Percentiles rank a stretch among this genome's conserved stretches.
Evolutionary conservation across 139 green algal species (phyloP).

Genomic region (Micromonas commoda): DNA sequence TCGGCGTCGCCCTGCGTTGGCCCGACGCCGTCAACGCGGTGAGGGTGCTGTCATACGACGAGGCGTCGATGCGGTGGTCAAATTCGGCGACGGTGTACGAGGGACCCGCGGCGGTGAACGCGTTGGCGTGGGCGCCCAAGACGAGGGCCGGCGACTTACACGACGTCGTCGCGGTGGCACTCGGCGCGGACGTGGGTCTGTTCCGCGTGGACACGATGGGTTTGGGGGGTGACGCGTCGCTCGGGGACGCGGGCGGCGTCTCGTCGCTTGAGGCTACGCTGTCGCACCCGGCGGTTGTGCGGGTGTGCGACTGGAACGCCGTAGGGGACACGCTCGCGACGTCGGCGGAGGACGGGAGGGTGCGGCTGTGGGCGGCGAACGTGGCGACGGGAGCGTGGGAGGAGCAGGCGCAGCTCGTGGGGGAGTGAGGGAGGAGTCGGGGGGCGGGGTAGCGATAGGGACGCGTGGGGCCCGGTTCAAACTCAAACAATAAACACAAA

Average conservation of each 20-base stretch:
- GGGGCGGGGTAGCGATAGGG: background rate
- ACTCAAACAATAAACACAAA: background rate
- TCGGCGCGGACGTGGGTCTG: background rate
- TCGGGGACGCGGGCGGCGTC: too few relatives aligned
- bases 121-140: constrained; percentile 1
- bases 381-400: background rate
- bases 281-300: background rate
- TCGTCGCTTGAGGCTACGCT: background rate
- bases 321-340: background rate
- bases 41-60: background rate
- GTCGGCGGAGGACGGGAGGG: background rate
- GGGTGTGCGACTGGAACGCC: background rate
- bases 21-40: background rate
- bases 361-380: constrained; percentile 12
- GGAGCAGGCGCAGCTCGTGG: background rate
- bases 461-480: too few relatives aligned
- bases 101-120: background rate
- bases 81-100: background rate
- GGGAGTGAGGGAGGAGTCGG: background rate
- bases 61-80: background rate
- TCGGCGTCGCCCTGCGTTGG: background rate
- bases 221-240: too few relatives aligned
- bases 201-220: background rate
- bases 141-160: background rate
- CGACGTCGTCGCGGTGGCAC: background rate